phyloP scores from a whole-genome alignment of 2,329 filamentous ascomycete genomes.

The Cladosporium phlei region DNA sequence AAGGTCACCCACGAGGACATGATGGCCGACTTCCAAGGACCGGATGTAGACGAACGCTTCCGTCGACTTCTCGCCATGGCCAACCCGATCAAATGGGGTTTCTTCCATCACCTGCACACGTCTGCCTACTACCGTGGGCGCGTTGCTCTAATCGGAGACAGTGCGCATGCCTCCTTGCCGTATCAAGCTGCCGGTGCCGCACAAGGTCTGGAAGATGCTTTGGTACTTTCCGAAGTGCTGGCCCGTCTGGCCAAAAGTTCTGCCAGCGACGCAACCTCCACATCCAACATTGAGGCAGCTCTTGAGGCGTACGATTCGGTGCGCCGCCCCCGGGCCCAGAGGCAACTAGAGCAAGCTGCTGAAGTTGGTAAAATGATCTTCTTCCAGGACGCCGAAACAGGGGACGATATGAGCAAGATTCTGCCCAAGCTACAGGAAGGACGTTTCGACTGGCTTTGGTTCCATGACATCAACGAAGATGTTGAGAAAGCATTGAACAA shows the following conservation, averaged over 20 bases:
- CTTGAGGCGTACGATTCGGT: constrained; percentile 16
- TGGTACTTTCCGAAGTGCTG: constrained; percentile 37
- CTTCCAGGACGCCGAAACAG: not conserved
- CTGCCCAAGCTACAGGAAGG: not conserved
- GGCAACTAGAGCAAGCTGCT: constrained; percentile 17
- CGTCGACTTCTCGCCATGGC: not conserved
- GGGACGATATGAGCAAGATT: not conserved
- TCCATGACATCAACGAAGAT: not conserved
- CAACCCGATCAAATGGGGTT: not conserved
- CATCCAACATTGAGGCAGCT: constrained; percentile 34
- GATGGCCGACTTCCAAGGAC: not conserved
- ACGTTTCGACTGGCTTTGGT: not conserved
- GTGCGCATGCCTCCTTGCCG: constrained; percentile 18
- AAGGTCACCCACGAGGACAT: not conserved
- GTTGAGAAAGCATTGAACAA: not conserved
- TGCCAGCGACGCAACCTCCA: not conserved
- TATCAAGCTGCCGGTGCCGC: constrained; percentile 19
- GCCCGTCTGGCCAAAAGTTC: constrained; percentile 32
- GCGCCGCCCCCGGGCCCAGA: constrained; percentile 11
- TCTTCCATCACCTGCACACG: not conserved
- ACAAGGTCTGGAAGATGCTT: constrained; percentile 20
- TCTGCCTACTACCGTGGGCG: constrained; percentile 1
- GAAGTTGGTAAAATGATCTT: not conserved
- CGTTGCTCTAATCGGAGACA: constrained; percentile 15
- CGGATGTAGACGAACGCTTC: not conserved